Evolutionary conservation across 805 yeast genomes (phyloP).

Genomic region (Monosporozyma yasuniensis): DNA sequence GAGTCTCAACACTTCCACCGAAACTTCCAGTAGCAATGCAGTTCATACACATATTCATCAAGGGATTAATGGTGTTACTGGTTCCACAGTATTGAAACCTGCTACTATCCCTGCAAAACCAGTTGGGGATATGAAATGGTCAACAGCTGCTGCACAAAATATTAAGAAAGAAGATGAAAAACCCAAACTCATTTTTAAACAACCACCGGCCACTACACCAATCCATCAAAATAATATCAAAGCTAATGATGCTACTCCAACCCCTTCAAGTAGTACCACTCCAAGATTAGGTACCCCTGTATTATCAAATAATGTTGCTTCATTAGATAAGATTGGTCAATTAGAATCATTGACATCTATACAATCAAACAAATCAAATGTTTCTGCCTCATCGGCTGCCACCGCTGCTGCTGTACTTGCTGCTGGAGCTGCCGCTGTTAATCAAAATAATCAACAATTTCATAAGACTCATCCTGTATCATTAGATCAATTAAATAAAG

Average conservation of each 20-base stretch:
- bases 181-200: background rate
- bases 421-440: slow-evolving; percentile 22
- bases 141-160: slow-evolving; percentile 41
- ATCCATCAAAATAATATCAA: background rate
- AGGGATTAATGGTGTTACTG: slow-evolving; percentile 25
- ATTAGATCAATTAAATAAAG: background rate
- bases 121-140: slow-evolving; percentile 46
- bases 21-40: slow-evolving; percentile 8
- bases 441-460: slow-evolving; percentile 18
- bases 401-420: slow-evolving; percentile 22
- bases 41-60: slow-evolving; percentile 28
- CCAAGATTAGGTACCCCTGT: slow-evolving; percentile 12
- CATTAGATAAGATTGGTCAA: background rate
- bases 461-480: slow-evolving; percentile 6
- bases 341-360: background rate
- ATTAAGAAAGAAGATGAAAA: slow-evolving; percentile 20
- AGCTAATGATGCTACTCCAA: slow-evolving; percentile 7
- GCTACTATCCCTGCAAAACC: slow-evolving; percentile 47
- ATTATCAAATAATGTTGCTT: background rate
- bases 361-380: background rate
- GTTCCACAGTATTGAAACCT: slow-evolving; percentile 37
- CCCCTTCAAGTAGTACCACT: slow-evolving; percentile 13
- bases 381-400: slow-evolving; percentile 12
- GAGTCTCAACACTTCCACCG: slow-evolving; percentile 9
- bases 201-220: background rate